phyloP scores from a whole-genome alignment of 495 filamentous ascomycete species.

The Neurospora sp. region DNA sequence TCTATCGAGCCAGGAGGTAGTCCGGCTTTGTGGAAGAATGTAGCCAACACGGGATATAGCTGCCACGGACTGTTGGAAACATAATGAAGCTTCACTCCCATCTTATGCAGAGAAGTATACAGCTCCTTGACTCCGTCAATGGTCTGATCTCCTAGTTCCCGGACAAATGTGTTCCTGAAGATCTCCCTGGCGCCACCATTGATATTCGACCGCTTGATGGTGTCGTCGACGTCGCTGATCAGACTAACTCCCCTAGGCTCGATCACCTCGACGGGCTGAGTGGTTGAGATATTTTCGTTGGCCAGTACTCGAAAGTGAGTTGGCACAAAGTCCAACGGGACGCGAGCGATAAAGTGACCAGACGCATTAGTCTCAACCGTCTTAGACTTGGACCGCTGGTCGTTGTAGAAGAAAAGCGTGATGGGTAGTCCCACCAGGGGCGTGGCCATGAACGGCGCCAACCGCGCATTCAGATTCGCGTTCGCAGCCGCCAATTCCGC shows the following conservation, averaged over 20 bases:
- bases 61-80: slow-evolving; percentile 96
- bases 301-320: slow-evolving; percentile 82
- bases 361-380: slow-evolving; percentile 73
- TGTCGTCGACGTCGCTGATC: slow-evolving; percentile 98
- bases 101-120: slow-evolving; percentile 65
- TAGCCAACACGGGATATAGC: slow-evolving; percentile 77
- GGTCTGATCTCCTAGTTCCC: slow-evolving; percentile 69
- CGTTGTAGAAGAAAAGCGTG: slow-evolving; percentile 89
- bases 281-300: slow-evolving; percentile 72
- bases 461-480: slow-evolving; percentile 70
- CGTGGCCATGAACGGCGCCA: slow-evolving; percentile 80
- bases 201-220: slow-evolving; percentile 92
- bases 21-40: slow-evolving; percentile 69
- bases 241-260: slow-evolving; percentile 78
- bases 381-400: slow-evolving; percentile 62
- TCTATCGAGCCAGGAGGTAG: slow-evolving; percentile 85
- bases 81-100: slow-evolving; percentile 83
- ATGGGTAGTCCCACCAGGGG: slow-evolving; percentile 64
- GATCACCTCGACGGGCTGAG: slow-evolving; percentile 62
- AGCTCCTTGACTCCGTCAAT: slow-evolving; percentile 82
- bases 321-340: slow-evolving; percentile 76
- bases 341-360: slow-evolving; percentile 74
- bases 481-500: slow-evolving; percentile 74
- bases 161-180: slow-evolving; percentile 88
- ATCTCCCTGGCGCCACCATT: slow-evolving; percentile 79